A percentile compares a stretch with the other conserved stretches of the same genome.
These are phyloP conservation scores for Pelargonium myrrhifolium DNA, from an alignment of 441 rosid genomes.

Conservation along the genomic window DNA sequence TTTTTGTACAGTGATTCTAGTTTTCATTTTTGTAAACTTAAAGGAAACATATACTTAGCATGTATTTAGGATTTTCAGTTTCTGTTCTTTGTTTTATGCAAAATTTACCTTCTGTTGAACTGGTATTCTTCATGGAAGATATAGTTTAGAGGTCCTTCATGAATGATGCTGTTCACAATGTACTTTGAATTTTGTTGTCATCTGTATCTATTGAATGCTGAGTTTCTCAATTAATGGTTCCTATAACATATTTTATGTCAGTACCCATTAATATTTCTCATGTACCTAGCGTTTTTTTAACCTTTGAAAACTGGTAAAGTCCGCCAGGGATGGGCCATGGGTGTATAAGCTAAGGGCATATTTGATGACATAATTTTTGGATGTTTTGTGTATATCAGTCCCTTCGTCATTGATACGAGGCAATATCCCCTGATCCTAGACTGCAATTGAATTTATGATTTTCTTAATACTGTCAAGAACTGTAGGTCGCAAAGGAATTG, in stretches of 20 bases:
- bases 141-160: background rate
- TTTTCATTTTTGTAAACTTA: background rate
- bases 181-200: background rate
- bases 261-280: background rate
- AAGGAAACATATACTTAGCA: background rate
- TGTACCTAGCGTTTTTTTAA: background rate
- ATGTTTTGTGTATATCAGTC: conserved; percentile 2
- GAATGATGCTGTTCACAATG: background rate
- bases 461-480: conserved; percentile 19
- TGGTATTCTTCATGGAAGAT: background rate
- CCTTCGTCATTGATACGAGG: conserved; percentile 8
- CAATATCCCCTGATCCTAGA: conserved; percentile 3
- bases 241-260: background rate
- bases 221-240: background rate
- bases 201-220: background rate
- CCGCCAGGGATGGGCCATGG: background rate
- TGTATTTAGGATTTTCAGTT: background rate
- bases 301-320: background rate
- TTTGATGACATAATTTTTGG: background rate
- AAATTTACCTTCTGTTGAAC: background rate
- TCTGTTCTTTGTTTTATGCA: background rate
- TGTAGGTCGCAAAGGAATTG: conserved; percentile 82
- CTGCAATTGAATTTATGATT: conserved; percentile 12
- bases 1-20: background rate
- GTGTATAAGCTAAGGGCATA: background rate